Conservation (phyloP, 257 asterid species). For the Anisodus tanguticus region DNA sequence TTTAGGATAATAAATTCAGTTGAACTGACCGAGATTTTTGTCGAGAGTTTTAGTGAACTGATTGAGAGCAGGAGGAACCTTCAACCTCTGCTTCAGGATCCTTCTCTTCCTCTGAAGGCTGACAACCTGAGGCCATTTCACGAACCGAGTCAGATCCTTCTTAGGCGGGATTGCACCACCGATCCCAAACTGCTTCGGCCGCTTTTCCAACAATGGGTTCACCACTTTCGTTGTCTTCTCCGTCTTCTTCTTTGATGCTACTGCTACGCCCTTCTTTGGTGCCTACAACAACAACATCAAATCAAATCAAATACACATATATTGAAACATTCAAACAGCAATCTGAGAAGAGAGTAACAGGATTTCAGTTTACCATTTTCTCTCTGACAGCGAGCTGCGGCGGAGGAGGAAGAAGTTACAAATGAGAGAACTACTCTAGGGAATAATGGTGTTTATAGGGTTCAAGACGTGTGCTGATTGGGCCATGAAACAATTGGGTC, state of each 20-base stretch:
- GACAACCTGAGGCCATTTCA: slow-evolving; percentile 37
- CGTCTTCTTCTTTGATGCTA: slow-evolving; percentile 31
- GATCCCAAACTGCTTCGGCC: slow-evolving; percentile 38
- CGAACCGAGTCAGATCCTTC: slow-evolving; percentile 35
- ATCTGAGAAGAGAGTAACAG: background rate
- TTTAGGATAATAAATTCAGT: too few species aligned
- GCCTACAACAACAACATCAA: background rate
- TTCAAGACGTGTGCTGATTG: background rate
- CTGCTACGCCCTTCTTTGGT: slow-evolving; percentile 38
- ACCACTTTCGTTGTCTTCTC: slow-evolving; percentile 28
- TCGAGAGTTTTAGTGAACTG: slow-evolving; percentile 39
- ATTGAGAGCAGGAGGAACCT: slow-evolving; percentile 38
- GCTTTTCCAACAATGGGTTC: slow-evolving; percentile 35
- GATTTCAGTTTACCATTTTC: background rate
- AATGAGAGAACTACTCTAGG: background rate
- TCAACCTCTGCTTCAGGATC: slow-evolving; percentile 35
- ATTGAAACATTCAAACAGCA: background rate
- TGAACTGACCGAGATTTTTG: slow-evolving; percentile 32
- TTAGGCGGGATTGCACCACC: slow-evolving; percentile 42
- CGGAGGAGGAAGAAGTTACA: background rate
- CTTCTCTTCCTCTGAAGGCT: slow-evolving; percentile 36
- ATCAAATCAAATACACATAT: too few species aligned
- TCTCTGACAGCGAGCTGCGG: background rate
- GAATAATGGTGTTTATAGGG: background rate
- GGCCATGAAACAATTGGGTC: background rate